phyloP scores from a whole-genome alignment of 305 asterid species.

The Fraxinus albicans region DNA sequence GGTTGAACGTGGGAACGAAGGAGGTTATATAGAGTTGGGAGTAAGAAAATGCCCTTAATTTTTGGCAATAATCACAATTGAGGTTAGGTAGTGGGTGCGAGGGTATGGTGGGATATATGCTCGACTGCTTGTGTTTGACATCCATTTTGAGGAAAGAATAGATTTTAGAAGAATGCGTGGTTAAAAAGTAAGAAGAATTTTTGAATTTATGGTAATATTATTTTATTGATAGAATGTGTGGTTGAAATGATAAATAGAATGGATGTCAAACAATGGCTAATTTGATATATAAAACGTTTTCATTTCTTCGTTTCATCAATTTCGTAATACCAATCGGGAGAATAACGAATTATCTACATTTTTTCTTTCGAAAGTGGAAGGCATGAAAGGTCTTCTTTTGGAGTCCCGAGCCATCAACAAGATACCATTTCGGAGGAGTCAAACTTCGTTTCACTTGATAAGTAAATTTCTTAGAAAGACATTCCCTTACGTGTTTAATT shows the following conservation, averaged over 20 bases:
- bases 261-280: too few species aligned
- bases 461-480: not conserved
- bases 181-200: too few species aligned
- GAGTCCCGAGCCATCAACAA: not conserved
- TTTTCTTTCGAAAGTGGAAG: not conserved
- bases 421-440: not conserved
- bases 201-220: too few species aligned
- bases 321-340: not conserved
- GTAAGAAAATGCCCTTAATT: conserved; percentile 7
- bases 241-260: too few species aligned
- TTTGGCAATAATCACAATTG: conserved; percentile 32
- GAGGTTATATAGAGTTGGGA: conserved; percentile 40
- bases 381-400: not conserved
- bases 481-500: not conserved
- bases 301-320: not conserved
- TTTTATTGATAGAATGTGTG: too few species aligned
- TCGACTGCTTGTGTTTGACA: too few species aligned
- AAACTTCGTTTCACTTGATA: not conserved
- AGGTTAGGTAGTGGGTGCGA: not conserved
- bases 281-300: not conserved
- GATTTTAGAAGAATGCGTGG: too few species aligned
- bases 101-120: not conserved
- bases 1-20: conserved; percentile 14
- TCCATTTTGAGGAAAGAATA: too few species aligned
- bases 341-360: not conserved